A percentile compares a stretch with the other conserved stretches of the same genome.
Conservation (phyloP, 1,284 basidiomycete genomes). For the Thecaphora thlaspeos region DNA sequence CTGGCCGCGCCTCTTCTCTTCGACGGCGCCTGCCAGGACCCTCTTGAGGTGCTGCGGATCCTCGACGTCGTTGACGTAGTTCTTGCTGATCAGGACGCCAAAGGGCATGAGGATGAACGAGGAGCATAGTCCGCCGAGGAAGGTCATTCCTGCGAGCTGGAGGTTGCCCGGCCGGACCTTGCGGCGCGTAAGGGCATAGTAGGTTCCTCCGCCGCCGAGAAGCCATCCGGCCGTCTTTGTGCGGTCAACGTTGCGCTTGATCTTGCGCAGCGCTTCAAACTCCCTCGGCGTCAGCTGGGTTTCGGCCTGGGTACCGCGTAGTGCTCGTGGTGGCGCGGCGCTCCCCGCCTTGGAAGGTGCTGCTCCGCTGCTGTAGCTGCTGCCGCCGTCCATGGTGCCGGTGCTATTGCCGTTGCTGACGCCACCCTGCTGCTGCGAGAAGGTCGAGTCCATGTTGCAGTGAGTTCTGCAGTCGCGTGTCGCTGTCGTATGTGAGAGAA, state of each 20-base stretch:
- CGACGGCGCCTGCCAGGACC: constrained; percentile 23
- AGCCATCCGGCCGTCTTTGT: constrained; percentile 35
- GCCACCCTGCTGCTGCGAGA: no score
- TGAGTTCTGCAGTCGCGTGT: no score
- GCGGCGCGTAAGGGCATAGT: constrained; percentile 12
- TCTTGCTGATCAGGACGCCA: constrained; percentile 16
- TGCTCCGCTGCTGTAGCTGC: no score
- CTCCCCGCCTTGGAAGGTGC: no score
- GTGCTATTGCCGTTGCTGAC: no score
- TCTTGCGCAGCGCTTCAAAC: constrained; percentile 18
- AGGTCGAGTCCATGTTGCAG: no score
- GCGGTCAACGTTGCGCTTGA: constrained; percentile 33
- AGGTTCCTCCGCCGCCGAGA: constrained; percentile 23
- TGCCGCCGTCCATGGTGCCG: no score
- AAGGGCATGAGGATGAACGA: constrained; percentile 27
- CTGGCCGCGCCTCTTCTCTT: constrained; percentile 22
- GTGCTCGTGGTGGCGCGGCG: no score
- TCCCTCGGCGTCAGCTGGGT: constrained; percentile 33
- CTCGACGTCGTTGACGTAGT: constrained; percentile 22
- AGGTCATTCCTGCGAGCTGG: constrained; percentile 11
- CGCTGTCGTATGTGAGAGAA: no score
- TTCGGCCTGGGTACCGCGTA: constrained; percentile 3
- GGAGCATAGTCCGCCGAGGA: constrained; percentile 24
- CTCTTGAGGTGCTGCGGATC: constrained; percentile 31
- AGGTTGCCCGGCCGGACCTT: constrained; percentile 17